These are phyloP conservation scores for Cryphonectria naterciae DNA, from an alignment of 2,329 filamentous ascomycete genomes.

Conservation along the genomic window DNA sequence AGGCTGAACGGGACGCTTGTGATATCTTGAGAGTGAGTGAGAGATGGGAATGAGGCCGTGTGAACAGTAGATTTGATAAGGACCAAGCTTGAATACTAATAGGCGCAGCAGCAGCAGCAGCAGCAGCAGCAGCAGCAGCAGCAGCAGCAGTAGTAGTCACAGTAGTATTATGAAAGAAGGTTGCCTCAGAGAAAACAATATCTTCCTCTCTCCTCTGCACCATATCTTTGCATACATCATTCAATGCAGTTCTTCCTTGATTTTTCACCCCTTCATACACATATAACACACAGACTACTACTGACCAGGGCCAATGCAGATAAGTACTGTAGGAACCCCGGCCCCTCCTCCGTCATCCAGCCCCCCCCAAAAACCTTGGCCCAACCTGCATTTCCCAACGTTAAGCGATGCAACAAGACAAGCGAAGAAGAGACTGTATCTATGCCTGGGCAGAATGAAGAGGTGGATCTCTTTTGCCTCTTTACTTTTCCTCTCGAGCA, in stretches of 20 bases:
- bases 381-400: not conserved
- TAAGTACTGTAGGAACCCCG: too few relatives aligned
- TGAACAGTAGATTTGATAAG: too few relatives aligned
- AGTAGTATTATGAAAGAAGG: too few relatives aligned
- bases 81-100: too few relatives aligned
- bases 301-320: too few relatives aligned
- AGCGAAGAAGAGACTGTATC: not conserved
- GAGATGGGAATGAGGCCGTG: too few relatives aligned
- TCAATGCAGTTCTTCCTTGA: too few relatives aligned
- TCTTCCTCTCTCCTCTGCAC: not conserved
- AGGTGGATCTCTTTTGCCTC: not conserved
- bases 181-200: not conserved
- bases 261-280: too few relatives aligned
- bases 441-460: not conserved
- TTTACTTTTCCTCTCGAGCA: not conserved
- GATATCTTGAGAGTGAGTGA: slow-evolving; percentile 17
- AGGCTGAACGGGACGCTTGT: slow-evolving; percentile 44
- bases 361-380: not conserved
- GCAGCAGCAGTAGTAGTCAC: too few relatives aligned
- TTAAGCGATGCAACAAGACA: not conserved
- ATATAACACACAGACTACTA: too few relatives aligned
- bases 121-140: too few relatives aligned
- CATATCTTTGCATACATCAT: not conserved
- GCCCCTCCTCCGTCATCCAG: not conserved
- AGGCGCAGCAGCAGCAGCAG: too few relatives aligned